These are phyloP conservation scores for Eutrema japonicum DNA, from an alignment of 345 rosid genomes.

Conservation along the genomic window DNA sequence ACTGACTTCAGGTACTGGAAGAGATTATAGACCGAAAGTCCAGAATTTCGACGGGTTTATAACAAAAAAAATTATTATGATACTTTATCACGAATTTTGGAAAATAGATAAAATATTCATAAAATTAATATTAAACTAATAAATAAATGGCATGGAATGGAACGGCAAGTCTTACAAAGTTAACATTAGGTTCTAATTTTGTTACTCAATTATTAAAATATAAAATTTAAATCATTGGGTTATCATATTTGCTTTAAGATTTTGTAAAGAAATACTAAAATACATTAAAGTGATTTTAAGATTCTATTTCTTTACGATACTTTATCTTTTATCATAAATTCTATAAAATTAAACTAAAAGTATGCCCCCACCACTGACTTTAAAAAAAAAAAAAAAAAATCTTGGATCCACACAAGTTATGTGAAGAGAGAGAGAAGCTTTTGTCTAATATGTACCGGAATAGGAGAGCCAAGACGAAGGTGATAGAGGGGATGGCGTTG, in stretches of 20 bases:
- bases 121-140: background rate
- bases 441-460: constrained; percentile 50
- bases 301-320: constrained; percentile 8
- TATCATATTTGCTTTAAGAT: constrained; percentile 15
- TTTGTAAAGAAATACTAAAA: constrained; percentile 21
- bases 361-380: background rate
- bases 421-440: background rate
- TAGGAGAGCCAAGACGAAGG: constrained; percentile 64
- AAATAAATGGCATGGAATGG: background rate
- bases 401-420: background rate
- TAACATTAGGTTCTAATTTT: background rate
- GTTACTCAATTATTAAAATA: background rate
- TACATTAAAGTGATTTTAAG: constrained; percentile 13
- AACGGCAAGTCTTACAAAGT: background rate
- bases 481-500: constrained; percentile 77
- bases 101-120: too few relatives aligned
- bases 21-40: too few relatives aligned
- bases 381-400: background rate
- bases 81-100: too few relatives aligned
- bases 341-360: background rate
- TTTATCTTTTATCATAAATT: constrained; percentile 1
- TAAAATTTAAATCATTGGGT: background rate
- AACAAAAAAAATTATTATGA: too few relatives aligned
- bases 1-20: too few relatives aligned
- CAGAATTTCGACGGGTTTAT: too few relatives aligned